Evolutionary conservation across 1,284 basidiomycete genomes (phyloP).

Genomic region (Cutaneotrichosporon curvatum): DNA sequence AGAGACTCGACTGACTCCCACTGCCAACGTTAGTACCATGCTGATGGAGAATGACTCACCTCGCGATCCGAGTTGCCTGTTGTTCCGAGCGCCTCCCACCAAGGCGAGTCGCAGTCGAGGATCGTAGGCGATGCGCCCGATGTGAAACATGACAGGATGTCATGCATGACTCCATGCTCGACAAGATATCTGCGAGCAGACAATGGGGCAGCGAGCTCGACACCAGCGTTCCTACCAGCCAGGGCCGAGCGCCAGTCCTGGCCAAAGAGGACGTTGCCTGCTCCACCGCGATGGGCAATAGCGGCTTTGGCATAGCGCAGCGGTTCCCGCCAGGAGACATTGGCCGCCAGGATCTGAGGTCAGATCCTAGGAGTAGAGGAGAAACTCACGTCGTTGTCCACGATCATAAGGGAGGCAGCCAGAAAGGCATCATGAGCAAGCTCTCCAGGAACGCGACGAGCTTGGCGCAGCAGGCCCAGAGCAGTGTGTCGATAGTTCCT

Average conservation of each 20-base stretch:
- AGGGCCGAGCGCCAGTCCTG: constrained; percentile 10
- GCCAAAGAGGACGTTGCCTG: constrained; percentile 25
- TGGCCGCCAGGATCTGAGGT: constrained; percentile 28
- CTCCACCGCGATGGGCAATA: constrained; percentile 28
- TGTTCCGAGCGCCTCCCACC: constrained; percentile 26
- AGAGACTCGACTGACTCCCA: constrained; percentile 28
- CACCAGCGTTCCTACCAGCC: constrained; percentile 3
- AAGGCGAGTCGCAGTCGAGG: constrained; percentile 20
- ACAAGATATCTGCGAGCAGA: constrained; percentile 20
- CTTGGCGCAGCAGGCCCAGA: constrained; percentile 25
- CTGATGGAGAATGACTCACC: constrained; percentile 3
- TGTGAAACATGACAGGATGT: constrained; percentile 23
- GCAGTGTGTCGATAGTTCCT: constrained; percentile 22
- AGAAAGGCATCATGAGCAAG: constrained; percentile 29
- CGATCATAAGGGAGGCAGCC: constrained; percentile 22
- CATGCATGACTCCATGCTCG: constrained; percentile 28
- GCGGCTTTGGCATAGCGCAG: constrained; percentile 22
- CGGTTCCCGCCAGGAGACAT: constrained; percentile 29
- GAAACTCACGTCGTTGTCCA: constrained; percentile 26
- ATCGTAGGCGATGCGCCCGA: constrained; percentile 20
- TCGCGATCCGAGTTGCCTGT: constrained; percentile 16
- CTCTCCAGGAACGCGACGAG: constrained; percentile 19
- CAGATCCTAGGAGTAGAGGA: neutral
- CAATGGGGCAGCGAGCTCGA: constrained; percentile 1
- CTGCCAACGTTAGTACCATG: constrained; percentile 9